phyloP scores from a whole-genome alignment of 768 basidiomycete genomes.

The Solioccasus polychromus region DNA sequence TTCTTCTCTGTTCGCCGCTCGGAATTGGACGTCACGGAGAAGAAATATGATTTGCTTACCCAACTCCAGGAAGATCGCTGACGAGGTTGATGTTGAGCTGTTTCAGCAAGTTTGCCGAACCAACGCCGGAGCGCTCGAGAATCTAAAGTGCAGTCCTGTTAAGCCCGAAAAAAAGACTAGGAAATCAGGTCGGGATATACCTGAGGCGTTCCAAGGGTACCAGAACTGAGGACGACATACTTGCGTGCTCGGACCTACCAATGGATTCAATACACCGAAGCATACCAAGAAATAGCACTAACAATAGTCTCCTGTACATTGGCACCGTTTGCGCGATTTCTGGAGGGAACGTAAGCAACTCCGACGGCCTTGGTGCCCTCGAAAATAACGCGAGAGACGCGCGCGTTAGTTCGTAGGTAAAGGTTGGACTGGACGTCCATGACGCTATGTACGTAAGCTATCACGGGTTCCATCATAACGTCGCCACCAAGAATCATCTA shows the following conservation, averaged over 20 bases:
- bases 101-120: slow-evolving; percentile 50
- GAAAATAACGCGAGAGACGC: slow-evolving; percentile 66
- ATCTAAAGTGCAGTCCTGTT: too few species aligned
- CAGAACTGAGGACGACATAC: slow-evolving; percentile 61
- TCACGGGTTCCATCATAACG: not conserved
- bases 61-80: slow-evolving; percentile 69
- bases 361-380: slow-evolving; percentile 72
- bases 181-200: slow-evolving; percentile 13
- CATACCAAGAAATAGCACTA: not conserved
- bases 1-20: slow-evolving; percentile 48
- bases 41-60: too few species aligned
- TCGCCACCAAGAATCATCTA: not conserved
- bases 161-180: not conserved
- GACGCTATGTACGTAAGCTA: slow-evolving; percentile 70
- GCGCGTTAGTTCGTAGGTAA: slow-evolving; percentile 62
- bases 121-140: slow-evolving; percentile 71
- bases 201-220: slow-evolving; percentile 68
- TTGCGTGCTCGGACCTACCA: slow-evolving; percentile 53
- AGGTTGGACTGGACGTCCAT: slow-evolving; percentile 68
- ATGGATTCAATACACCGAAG: slow-evolving; percentile 1
- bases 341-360: slow-evolving; percentile 63
- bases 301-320: slow-evolving; percentile 58
- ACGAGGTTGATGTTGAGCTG: slow-evolving; percentile 59
- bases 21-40: too few species aligned
- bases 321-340: slow-evolving; percentile 53